Evolutionary conservation across 1,139 yeast species (phyloP).

Genomic region (Torulaspora pretoriensis): DNA sequence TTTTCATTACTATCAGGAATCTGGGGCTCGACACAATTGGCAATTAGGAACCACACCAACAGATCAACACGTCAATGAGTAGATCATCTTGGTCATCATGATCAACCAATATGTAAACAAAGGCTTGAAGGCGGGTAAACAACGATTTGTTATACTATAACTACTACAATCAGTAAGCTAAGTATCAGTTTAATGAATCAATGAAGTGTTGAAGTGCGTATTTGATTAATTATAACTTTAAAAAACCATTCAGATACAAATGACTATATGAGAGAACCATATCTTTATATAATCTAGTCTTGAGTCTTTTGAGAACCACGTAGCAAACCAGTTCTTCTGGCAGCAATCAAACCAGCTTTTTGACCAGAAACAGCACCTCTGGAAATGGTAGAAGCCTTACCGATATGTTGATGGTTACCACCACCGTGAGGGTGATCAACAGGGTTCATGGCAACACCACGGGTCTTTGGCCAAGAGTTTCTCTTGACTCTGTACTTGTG

Average conservation of each 20-base stretch:
- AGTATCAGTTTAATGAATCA: neutral
- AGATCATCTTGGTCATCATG: neutral
- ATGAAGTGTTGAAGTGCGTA: constrained; percentile 4
- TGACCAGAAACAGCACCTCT: constrained; percentile 99
- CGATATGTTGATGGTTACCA: constrained; percentile 99
- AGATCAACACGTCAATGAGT: neutral
- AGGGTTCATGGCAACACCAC: constrained; percentile 99
- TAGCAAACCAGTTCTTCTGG: constrained; percentile 99
- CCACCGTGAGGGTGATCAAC: constrained; percentile 99
- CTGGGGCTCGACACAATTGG: neutral
- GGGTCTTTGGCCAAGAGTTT: constrained; percentile 99
- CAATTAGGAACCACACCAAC: neutral
- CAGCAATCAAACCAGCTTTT: constrained; percentile 99
- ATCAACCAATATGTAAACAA: neutral
- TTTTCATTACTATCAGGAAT: constrained; percentile 56
- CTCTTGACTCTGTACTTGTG: constrained; percentile 99
- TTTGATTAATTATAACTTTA: constrained; percentile 18
- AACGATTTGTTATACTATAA: neutral
- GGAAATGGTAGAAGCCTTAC: constrained; percentile 99
- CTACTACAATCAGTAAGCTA: no score
- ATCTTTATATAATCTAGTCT: constrained; percentile 47
- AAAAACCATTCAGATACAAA: constrained; percentile 21
- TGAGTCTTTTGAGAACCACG: constrained; percentile 99
- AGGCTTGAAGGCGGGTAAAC: neutral
- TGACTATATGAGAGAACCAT: constrained; percentile 18